A percentile compares a stretch with the other conserved stretches of the same genome.
phyloP scores from a whole-genome alignment of 1,284 basidiomycete genomes.

The Rhodotorula sp. region DNA sequence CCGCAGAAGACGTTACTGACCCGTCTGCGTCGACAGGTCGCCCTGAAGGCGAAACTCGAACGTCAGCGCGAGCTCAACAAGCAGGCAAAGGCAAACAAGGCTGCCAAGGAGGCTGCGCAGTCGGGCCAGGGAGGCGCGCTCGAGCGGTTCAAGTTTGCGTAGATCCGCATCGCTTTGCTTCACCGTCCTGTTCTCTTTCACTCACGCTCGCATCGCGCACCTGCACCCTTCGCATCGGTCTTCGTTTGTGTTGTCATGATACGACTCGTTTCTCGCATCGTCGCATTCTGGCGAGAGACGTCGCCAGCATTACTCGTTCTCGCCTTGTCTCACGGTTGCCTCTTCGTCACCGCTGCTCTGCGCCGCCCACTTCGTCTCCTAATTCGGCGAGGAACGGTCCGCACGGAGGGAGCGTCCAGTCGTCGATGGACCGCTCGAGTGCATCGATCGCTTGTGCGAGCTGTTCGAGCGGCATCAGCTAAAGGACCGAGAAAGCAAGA shows the following conservation, averaged over 20 bases:
- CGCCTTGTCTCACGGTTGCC: neutral
- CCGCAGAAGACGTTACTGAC: neutral
- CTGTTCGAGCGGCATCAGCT: neutral
- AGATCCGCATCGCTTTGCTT: neutral
- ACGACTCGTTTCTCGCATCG: no score
- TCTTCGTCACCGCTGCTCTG: neutral
- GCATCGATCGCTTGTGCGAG: conserved; percentile 7
- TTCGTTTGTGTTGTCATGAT: no score
- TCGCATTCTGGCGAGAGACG: no score
- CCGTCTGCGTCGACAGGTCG: conserved; percentile 16
- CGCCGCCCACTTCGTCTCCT: neutral
- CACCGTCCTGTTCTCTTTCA: no score
- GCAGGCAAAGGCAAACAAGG: conserved; percentile 29
- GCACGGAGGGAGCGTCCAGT: conserved; percentile 9
- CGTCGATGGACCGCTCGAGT: conserved; percentile 19
- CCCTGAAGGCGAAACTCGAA: conserved; percentile 39
- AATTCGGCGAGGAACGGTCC: conserved; percentile 25
- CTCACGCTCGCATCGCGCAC: no score
- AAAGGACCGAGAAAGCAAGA: no score
- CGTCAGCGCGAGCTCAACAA: conserved; percentile 23
- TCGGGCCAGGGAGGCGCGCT: conserved; percentile 29
- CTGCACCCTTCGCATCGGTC: no score
- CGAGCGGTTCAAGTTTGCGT: conserved; percentile 35
- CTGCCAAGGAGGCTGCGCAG: conserved; percentile 14
- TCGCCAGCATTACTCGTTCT: no score